These are phyloP conservation scores for Termitomyces sp. DNA, from an alignment of 768 basidiomycete species.

Conservation along the genomic window DNA sequence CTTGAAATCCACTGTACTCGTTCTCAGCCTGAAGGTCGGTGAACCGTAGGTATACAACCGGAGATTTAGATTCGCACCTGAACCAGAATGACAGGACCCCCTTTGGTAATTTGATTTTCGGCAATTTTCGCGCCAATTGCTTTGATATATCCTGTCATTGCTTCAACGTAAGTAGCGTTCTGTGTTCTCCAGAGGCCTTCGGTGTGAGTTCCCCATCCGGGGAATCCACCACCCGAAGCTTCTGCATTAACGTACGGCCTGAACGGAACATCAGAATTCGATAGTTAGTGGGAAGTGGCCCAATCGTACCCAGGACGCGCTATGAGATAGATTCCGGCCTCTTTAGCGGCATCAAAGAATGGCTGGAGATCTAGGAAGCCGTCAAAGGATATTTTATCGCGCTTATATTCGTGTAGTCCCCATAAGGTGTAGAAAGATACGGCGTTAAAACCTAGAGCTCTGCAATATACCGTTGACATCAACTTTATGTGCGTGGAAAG, in stretches of 20 bases:
- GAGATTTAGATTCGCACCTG: constrained; percentile 20
- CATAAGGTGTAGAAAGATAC: constrained; percentile 43
- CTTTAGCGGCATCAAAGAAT: constrained; percentile 51
- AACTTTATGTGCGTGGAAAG: background rate
- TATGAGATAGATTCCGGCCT: constrained; percentile 54
- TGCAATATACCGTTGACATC: constrained; percentile 8
- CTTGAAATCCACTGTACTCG: constrained; percentile 43
- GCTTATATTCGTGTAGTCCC: constrained; percentile 42
- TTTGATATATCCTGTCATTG: constrained; percentile 48
- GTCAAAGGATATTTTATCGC: constrained; percentile 48
- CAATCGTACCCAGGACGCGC: constrained; percentile 41
- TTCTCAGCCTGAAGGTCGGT: constrained; percentile 40
- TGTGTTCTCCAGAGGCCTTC: constrained; percentile 41
- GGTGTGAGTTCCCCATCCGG: constrained; percentile 53
- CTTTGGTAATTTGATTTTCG: constrained; percentile 53
- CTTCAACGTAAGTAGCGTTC: constrained; percentile 38
- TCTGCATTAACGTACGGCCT: constrained; percentile 48
- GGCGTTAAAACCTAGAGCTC: constrained; percentile 39
- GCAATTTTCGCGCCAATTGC: constrained; percentile 43
- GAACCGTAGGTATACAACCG: background rate
- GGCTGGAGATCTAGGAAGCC: constrained; percentile 51
- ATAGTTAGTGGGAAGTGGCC: background rate
- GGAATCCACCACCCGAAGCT: constrained; percentile 50
- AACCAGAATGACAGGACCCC: constrained; percentile 50
- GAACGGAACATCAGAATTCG: background rate